Conservation (phyloP, 768 basidiomycete species). For the Tylopilus vinaceipallidus region DNA sequence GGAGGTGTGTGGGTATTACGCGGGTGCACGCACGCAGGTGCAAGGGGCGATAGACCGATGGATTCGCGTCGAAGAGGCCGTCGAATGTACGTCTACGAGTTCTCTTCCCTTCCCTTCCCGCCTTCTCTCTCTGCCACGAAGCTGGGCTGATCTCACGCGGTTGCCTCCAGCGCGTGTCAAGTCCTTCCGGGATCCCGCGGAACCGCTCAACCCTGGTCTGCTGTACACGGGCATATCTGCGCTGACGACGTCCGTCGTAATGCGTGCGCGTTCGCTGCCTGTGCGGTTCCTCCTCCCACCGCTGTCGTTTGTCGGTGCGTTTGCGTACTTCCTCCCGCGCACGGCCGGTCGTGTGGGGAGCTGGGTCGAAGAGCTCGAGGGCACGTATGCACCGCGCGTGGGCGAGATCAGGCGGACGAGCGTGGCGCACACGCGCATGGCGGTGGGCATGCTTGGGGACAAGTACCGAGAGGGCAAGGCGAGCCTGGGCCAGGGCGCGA, state of each 20-base stretch:
- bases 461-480: conserved; percentile 46
- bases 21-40: conserved; percentile 59
- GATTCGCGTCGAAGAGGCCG: conserved; percentile 81
- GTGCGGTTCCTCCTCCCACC: conserved; percentile 77
- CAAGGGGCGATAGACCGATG: conserved; percentile 75
- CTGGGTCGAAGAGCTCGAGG: conserved; percentile 71
- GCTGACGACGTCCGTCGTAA: conserved; percentile 83
- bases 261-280: conserved; percentile 71
- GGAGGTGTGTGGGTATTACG: conserved; percentile 53
- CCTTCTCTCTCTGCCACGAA: not conserved
- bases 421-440: conserved; percentile 57
- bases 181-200: conserved; percentile 73
- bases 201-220: conserved; percentile 83
- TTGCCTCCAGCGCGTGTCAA: conserved; percentile 67
- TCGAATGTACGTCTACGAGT: conserved; percentile 67
- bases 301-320: conserved; percentile 61
- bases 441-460: conserved; percentile 56
- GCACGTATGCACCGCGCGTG: conserved; percentile 61
- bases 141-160: not conserved
- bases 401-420: conserved; percentile 68
- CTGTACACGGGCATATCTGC: conserved; percentile 90
- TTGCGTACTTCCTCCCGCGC: conserved; percentile 84
- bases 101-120: not conserved
- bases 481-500: conserved; percentile 43
- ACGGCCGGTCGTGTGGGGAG: conserved; percentile 66